Conservation (phyloP, 2,329 filamentous ascomycete species). For the Alternaria gansuensis region DNA sequence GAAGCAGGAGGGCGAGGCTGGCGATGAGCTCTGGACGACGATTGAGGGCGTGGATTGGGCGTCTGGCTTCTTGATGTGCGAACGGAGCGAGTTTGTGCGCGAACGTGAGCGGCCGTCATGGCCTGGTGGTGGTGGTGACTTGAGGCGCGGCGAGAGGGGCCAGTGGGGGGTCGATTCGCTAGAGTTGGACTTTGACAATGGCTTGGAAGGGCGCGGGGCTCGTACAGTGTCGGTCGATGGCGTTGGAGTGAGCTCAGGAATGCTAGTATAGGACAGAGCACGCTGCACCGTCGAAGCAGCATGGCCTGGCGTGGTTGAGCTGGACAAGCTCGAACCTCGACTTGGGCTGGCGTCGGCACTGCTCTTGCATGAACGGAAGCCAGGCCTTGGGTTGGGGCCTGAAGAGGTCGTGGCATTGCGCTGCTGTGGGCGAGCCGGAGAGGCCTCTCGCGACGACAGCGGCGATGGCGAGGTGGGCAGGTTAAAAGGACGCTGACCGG, state of each 20-base stretch:
- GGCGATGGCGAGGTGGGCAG: slow-evolving; percentile 51
- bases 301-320: slow-evolving; percentile 58
- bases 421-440: slow-evolving; percentile 53
- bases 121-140: slow-evolving; percentile 73
- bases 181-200: slow-evolving; percentile 59
- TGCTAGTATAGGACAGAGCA: slow-evolving; percentile 72
- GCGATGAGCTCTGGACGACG: slow-evolving; percentile 57
- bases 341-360: slow-evolving; percentile 56
- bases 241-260: slow-evolving; percentile 70
- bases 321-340: slow-evolving; percentile 49
- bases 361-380: slow-evolving; percentile 55
- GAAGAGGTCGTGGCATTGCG: slow-evolving; percentile 34
- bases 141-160: slow-evolving; percentile 79
- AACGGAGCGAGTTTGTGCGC: slow-evolving; percentile 56
- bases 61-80: slow-evolving; percentile 45
- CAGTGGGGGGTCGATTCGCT: slow-evolving; percentile 68
- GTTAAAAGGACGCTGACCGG: slow-evolving; percentile 41
- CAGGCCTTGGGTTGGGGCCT: slow-evolving; percentile 35
- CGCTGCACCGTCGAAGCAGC: slow-evolving; percentile 71
- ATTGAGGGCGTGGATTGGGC: slow-evolving; percentile 54
- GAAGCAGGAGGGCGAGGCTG: slow-evolving; percentile 48
- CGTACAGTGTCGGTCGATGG: slow-evolving; percentile 68
- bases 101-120: slow-evolving; percentile 49
- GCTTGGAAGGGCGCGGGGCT: slow-evolving; percentile 71
- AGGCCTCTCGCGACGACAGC: slow-evolving; percentile 58